Evolutionary conservation across 192 early-diverging fungal species (phyloP), one percentile per base, ranked within the genome.

Genomic region (Thamnidium elegans): DNA sequence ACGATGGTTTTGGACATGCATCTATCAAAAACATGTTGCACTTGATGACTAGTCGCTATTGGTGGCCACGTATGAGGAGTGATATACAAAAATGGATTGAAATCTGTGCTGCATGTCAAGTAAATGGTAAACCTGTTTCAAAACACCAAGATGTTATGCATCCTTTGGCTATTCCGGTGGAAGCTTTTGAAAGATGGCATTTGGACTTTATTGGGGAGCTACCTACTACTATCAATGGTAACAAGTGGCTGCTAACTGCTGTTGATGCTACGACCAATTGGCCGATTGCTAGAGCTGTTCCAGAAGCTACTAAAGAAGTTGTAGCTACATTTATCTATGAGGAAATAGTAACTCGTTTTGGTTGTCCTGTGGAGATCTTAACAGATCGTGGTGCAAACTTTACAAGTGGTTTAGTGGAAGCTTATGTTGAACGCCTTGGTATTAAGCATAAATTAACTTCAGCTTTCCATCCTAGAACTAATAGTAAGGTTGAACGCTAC

Each of bases 251-350:
- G 0, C 23, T 74, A 0, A 39, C 56, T 4, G 72, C 67, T 7
- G 64, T 65, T 20, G 72, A 74, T 19, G 66, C 63, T 30, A 14
- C 58, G 0, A 74, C 65, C 11, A 66, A 66, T 26, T 74, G 72
- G 67, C 72, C 68, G 0, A 50, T 69, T 46, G 67, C 72, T 3
- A 23, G 55, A 0, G 65, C 68, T 14, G 17, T 75, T 0, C 54
- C 30, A 8, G 59, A 51, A 1, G 61, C 65, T 3, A 61, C 50
- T 7, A 63, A 46, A 1, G 59, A 52, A 32, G 36, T 48, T 1
- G 55, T 74, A 15, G 72, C 59, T 0, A 58, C 45, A 0, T 74
- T 74, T 23, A 50, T 74, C 0, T 66, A 74, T 54, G 64, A 74
- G 44, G 61, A 74, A 44, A 45, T 74, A 0, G 46, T 68, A 3